Base-by-base conservation (phyloP, 148 eudicot genomes). In the Rhododendron mucronatum region DNA sequence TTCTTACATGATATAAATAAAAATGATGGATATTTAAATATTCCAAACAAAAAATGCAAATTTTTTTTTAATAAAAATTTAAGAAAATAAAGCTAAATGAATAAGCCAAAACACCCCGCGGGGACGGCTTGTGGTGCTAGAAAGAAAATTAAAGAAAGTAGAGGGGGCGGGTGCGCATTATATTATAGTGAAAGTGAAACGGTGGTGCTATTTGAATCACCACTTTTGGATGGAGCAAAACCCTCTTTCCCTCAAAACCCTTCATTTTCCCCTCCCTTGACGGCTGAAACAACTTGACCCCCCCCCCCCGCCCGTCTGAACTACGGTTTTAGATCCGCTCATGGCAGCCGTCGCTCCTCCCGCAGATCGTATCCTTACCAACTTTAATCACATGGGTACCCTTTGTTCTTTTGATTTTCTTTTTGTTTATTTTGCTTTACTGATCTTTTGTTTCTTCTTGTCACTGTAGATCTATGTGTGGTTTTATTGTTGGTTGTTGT, bases 281-380 rank as follows among this genome's bases (percentile, higher is more conserved):
- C 91, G 91, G 91, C 90, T 85, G 83, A 78, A 51, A 30, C 85
- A 23, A 75, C 84, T 85, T 80, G 83, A 39, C 28, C 74, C 20
- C 30, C 33, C 53, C 33, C 8, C 28, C 74, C 20, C 30, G 18
- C 53, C 33, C 8, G 4, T 30, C 7, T 18, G 76, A 71, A 30
- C 16, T 71, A 71, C 41, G 76, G 76, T 71, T 71, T 71, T 4
- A 13, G 41, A 71, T 71, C 30, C 71, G 11, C 11, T 23, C 30
- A 63, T 63, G 71, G 71, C 71, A 41, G 26, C 12, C 81, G 55
- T 76, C 39, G 21, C 86, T 47, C 84, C 84, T 88, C 75, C 93
- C 13, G 87, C 93, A 73, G 94, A 92, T 89, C 94, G 93, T 91
- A 91, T 91, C 93, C 94, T 92, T 89, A 39, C 69, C 18, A n/a